A percentile compares a stretch with the other conserved stretches of the same genome.
These are phyloP conservation scores for Neurospora sp. DNA, from an alignment of 495 filamentous ascomycete genomes.

Conservation along the genomic window DNA sequence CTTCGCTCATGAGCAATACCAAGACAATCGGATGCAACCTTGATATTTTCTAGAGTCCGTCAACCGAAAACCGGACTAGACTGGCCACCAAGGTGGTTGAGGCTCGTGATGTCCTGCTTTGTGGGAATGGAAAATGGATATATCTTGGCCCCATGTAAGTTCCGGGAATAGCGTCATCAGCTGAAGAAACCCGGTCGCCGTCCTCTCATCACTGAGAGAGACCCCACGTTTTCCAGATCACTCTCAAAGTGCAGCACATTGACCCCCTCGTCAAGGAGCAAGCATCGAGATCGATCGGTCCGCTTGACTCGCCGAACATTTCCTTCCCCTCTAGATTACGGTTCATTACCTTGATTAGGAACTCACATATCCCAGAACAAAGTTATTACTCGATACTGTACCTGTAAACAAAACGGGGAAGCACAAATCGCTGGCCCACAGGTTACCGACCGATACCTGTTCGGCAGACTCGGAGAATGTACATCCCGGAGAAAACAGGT, in stretches of 20 bases:
- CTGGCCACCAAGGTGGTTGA: neutral
- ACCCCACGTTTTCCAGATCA: neutral
- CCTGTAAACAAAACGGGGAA: neutral
- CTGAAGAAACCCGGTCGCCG: neutral
- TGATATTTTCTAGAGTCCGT: neutral
- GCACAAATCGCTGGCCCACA: neutral
- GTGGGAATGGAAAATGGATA: neutral
- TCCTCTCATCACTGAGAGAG: neutral
- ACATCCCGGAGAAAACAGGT: neutral
- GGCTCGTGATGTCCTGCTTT: neutral
- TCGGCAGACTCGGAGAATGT: neutral
- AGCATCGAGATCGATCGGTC: neutral
- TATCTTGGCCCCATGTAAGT: neutral
- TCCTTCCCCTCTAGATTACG: neutral
- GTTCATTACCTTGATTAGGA: neutral
- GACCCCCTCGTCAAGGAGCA: neutral
- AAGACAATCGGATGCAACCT: neutral
- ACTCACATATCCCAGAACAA: neutral
- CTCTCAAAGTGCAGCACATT: neutral
- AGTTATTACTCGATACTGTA: neutral
- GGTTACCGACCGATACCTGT: neutral
- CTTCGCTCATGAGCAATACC: neutral
- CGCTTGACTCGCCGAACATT: neutral
- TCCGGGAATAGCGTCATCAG: neutral
- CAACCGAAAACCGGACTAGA: neutral